These are phyloP conservation scores for Eutypella sp. DNA, from an alignment of 2,329 filamentous ascomycete species.

Conservation along the genomic window DNA sequence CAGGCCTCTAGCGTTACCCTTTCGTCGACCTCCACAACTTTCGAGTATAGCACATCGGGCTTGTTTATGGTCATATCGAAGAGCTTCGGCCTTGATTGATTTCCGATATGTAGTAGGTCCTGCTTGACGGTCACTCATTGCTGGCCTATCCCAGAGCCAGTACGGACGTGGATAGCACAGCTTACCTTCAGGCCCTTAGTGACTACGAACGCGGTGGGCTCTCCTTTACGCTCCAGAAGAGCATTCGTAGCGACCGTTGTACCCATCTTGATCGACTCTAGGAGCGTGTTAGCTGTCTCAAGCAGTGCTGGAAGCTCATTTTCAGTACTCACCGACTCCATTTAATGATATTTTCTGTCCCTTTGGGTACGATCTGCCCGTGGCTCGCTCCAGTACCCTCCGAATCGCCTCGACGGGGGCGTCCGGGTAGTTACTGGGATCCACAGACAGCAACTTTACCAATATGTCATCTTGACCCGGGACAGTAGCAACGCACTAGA, in stretches of 20 bases:
- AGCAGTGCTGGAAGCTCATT: not conserved
- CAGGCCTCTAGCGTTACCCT: constrained; percentile 17
- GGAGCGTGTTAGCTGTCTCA: not conserved
- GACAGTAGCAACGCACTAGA: not conserved
- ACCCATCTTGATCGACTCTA: constrained; percentile 8
- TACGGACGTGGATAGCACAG: no score
- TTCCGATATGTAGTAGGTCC: constrained; percentile 12
- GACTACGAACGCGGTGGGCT: constrained; percentile 64
- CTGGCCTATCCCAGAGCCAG: not conserved
- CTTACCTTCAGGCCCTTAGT: constrained; percentile 48
- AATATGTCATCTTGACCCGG: constrained; percentile 5
- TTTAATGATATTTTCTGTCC: not conserved
- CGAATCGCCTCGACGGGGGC: constrained; percentile 7
- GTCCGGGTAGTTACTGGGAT: constrained; percentile 7
- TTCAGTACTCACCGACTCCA: not conserved
- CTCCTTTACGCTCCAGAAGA: constrained; percentile 47
- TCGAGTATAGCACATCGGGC: constrained; percentile 12
- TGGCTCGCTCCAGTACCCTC: constrained; percentile 4
- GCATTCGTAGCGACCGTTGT: constrained; percentile 8
- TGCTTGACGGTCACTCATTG: not conserved
- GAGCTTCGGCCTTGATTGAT: constrained; percentile 17
- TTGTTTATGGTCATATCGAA: constrained; percentile 17
- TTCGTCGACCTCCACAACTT: constrained; percentile 17
- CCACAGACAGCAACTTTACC: constrained; percentile 4
- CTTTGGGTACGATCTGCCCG: constrained; percentile 2